These are phyloP conservation scores for Rhodotorula sp. DNA, from an alignment of 1,284 basidiomycete species.

Conservation along the genomic window DNA sequence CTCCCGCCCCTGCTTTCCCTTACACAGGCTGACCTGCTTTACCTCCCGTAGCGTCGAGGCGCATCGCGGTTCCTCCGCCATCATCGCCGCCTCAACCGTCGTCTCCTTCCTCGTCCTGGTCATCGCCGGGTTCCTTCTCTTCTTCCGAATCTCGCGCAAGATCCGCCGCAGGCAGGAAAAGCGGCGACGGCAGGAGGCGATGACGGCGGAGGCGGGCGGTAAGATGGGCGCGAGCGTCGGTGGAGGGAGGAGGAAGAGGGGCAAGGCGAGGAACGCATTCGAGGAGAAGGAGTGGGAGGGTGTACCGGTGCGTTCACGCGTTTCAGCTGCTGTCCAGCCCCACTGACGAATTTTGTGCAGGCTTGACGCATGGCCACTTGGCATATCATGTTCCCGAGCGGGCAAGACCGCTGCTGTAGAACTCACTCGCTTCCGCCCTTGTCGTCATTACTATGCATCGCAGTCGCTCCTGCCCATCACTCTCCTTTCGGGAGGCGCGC, in stretches of 20 bases:
- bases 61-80: background rate
- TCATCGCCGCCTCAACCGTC: constrained; percentile 17
- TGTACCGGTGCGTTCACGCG: background rate
- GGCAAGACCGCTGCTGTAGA: no score
- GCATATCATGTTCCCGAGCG: no score
- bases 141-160: constrained; percentile 5
- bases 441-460: background rate
- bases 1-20: no score
- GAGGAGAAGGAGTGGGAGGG: constrained; percentile 15
- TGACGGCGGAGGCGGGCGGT: background rate
- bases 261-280: constrained; percentile 11
- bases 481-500: no score
- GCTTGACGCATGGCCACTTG: no score
- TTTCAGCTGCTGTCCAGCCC: no score
- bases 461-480: no score
- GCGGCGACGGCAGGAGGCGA: background rate
- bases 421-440: background rate
- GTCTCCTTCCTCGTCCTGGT: constrained; percentile 9
- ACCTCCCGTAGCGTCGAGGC: background rate
- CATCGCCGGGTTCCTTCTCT: background rate
- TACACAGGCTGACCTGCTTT: no score
- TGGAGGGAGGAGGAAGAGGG: constrained; percentile 3
- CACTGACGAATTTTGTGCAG: no score
- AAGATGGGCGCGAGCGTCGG: background rate
- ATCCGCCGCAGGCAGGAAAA: background rate